Evolutionary conservation across 1,284 basidiomycete species (phyloP), one percentile per base, ranked within the genome.

Genomic region (Cutaneotrichosporon mucoides): DNA sequence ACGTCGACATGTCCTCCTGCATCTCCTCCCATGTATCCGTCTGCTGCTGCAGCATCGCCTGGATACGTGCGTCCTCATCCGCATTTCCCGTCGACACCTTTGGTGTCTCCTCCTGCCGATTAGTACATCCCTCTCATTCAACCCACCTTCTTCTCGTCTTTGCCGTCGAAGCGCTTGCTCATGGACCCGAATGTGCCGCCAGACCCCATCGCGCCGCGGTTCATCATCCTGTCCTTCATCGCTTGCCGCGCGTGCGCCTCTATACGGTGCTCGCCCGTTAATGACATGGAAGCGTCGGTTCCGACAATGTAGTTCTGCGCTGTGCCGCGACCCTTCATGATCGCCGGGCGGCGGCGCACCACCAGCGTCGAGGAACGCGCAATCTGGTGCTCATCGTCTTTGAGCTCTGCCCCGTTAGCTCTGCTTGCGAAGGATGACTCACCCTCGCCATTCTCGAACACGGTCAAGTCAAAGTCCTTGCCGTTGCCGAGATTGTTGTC

Each of bases 361-460:
- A 97, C 83, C 47, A 99, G 88, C 40, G 93, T 93, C 9, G 94
- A 92, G 3, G 95, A 96, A 48, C 95, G 86, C 5, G 95, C 92
- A 45, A 99, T 89, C 71, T 96, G 86, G 60, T 87, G 83, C 9
- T 89, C 84, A 77, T 99, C 95, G 79, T 97, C 92, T 74, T 86
- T 90, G 79, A 90, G 90, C 74, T 98, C 95, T 97, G 75, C 6
- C 24, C 24, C 3, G 6, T 40, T 33, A 40, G 41, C n/a, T 13
- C 62, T 37, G 4, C 62, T 38, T 5, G 34, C 43, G 38, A 33
- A 34, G 42, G 36, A 10, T 8, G 8, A 53, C 63, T 94, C 89
- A 65, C 90, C 88, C 10, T 88, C 87, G n/a, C 86, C 85, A 55
- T 85, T 82, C 73, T 96, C 92, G 72, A 87, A 89, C 37, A 99